Percentiles rank a stretch among this genome's conserved stretches.
Evolutionary conservation across 306 rosid species (phyloP).

Genomic region (Alnus glutinosa): DNA sequence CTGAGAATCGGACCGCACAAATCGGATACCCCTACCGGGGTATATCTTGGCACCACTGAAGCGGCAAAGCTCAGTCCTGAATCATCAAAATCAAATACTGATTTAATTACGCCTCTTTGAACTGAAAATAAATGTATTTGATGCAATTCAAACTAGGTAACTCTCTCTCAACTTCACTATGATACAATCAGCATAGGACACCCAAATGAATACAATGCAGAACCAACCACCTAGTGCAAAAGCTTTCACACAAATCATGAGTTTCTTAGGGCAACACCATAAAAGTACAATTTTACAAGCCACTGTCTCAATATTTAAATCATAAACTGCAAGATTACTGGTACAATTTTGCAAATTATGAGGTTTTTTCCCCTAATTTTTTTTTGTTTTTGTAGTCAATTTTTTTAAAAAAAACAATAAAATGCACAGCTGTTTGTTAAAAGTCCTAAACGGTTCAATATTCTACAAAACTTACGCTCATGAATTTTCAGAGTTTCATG

Average conservation of each 20-base stretch:
- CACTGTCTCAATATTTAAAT: not conserved
- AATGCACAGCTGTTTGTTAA: not conserved
- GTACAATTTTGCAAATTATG: not conserved
- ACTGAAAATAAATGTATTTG: not conserved
- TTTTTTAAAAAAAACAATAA: not conserved
- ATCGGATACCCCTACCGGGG: conserved; percentile 25
- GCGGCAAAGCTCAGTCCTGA: conserved; percentile 27
- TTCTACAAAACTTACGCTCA: not conserved
- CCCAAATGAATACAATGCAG: not conserved
- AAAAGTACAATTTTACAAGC: not conserved
- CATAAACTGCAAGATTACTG: not conserved
- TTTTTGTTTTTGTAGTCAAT: not conserved
- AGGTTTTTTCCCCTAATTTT: not conserved
- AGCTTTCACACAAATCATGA: not conserved
- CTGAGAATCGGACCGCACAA: conserved; percentile 23
- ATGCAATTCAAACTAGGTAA: not conserved
- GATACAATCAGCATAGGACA: not conserved
- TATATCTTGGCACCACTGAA: conserved; percentile 27
- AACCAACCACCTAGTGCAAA: not conserved
- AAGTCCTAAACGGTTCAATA: not conserved
- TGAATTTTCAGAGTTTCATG: not conserved
- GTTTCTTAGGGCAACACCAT: not conserved
- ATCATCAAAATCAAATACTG: not conserved
- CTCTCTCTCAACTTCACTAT: not conserved
- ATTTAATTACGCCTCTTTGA: not conserved